phyloP scores from a whole-genome alignment of 495 filamentous ascomycete genomes.

The Aspergillus olivimuriae region DNA sequence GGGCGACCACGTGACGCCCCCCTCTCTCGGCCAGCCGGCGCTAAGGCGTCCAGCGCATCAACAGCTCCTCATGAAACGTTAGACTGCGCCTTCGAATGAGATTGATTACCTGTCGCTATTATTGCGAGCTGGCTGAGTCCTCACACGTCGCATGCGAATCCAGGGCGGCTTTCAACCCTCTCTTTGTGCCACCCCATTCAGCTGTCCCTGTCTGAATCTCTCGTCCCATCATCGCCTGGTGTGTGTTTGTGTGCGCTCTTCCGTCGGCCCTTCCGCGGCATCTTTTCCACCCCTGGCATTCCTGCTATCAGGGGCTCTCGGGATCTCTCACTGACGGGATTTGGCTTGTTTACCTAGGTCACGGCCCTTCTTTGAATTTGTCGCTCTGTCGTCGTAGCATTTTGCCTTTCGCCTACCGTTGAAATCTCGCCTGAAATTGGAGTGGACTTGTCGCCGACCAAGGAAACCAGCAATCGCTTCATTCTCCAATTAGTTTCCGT shows the following conservation, averaged over 20 bases:
- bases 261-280: conserved; percentile 11
- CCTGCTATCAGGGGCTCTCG: not conserved
- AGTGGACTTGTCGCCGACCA: no score
- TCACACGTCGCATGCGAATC: no score
- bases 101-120: not conserved
- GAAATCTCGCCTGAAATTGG: no score
- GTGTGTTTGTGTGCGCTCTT: conserved; percentile 9
- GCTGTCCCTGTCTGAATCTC: no score
- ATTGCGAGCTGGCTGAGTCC: no score
- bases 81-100: not conserved
- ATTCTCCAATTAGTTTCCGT: no score
- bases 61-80: not conserved
- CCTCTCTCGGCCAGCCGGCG: not conserved
- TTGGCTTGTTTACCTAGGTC: not conserved
- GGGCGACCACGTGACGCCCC: not conserved
- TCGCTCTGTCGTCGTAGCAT: not conserved
- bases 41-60: not conserved
- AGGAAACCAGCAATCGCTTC: no score
- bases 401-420: not conserved
- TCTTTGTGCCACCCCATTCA: no score
- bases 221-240: not conserved
- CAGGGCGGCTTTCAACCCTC: no score
- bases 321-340: not conserved
- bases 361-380: not conserved
- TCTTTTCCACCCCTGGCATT: not conserved